Base-by-base conservation (phyloP, 2,329 filamentous ascomycete species). In the Aspergillus quadricinctus region DNA sequence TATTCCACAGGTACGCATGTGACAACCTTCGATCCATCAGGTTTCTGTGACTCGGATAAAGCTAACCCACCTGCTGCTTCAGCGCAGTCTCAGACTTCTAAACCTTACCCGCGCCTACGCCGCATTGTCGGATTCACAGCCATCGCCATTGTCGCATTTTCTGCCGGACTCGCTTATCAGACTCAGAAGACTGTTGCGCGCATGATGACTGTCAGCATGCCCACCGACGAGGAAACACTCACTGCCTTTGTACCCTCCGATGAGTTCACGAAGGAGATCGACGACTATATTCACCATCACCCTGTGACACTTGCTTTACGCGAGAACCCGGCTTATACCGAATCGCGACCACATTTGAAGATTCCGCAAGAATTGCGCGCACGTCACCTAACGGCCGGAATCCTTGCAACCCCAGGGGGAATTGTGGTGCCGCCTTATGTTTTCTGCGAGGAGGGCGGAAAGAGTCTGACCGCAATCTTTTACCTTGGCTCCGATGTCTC, bases 261-360 rank as follows among this genome's bases (percentile, higher is more conserved):
- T 69, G 81, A 81, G 10, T 64, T 70, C 45, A 74, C 76, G 50
- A 75, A 71, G 60, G 81, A 83, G 60, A 84, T 95, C 65, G 88
- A 97, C 63, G 79, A 84, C 8, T 83, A 84, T 68, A 90, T 97
- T 72, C 83, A 86, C 67, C 83, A 80, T 48, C 91, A 94, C 76
- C 88, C 90, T 1, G 72, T 96, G n/a, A 82, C 88, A 4, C 71
- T 80, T n/a, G 78, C 82, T 45, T 79, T 97, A 50, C 87, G 92
- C 49, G 74, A 75, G 19, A 81, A 89, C 65, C 78, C 85, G 0
- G 82, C 83, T 27, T 88, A 88, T 72, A 82, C 78, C 35, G 92
- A 96, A 72, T 88, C 88, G 35, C 84, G 94, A 43, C 93, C 93
- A 10, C 91, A 96, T 70, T 78, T 97, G 70, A 94, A 92, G 75